Base-by-base conservation (phyloP, 2,329 filamentous ascomycete species). In the Cadophora gregata region DNA sequence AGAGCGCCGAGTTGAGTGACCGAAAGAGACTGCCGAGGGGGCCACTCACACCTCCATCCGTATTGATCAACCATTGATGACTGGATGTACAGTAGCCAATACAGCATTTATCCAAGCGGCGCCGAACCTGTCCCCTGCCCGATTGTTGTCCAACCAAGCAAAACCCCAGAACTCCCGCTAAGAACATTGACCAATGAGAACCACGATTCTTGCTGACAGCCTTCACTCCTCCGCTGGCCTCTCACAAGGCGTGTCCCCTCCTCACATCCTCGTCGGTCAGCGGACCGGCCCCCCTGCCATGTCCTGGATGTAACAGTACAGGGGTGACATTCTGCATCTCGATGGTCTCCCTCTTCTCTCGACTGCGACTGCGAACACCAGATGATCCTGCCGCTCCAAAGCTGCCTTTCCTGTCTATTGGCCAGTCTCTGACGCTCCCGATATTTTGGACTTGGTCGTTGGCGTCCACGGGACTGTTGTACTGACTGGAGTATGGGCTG, bases 401-500 rank as follows among this genome's bases (percentile, higher is more conserved):
- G 61, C 69, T 68, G 4, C 67, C 67, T 51, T 74, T 74, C 42
- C 69, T 61, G 61, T 73, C 71, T 10, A 55, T 25, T 0, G 70
- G 68, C 72, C 72, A 75, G 25, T 69, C 67, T 5, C 42, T n/a
- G 19, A 12, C 8, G 36, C n/a, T 47, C 9, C 48, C 60, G 12
- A 38, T 29, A 7, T 9, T 42, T 10, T 48, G 60, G 33, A 55
- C 21, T 9, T 62, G 60, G 9, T 63, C 53, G 59, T 55, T 71
- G 66, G 72, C 74, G 2, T 63, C 70, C 5, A 86, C 80, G 0
- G 87, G 87, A 72, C 85, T 88, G 75, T 80, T 86, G 77, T 83
- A 88, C 67, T 87, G 84, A 48, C 85, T 87, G 24, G 80, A 81
- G 73, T 89, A 89, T 0, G 87, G 87, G 3, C 85, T 88, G 69